A percentile compares a stretch with the other conserved stretches of the same genome.
Evolutionary conservation across 2,329 filamentous ascomycete genomes (phyloP).

Genomic region (Hypomyces rosellus): DNA sequence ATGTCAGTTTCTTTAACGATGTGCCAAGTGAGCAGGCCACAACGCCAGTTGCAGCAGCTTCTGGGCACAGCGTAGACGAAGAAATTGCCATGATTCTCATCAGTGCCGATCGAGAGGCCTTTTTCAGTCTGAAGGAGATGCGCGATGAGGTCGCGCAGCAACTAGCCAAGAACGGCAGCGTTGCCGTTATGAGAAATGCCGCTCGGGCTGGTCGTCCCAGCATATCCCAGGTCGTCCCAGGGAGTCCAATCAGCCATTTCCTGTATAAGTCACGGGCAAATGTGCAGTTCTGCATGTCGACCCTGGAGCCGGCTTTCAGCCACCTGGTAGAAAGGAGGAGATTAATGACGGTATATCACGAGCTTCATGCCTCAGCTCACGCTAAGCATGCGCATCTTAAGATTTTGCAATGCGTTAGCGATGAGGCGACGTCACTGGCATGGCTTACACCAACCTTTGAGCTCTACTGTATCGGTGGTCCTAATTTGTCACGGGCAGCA

Average conservation of each 20-base stretch:
- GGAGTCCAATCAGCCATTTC: conserved; percentile 80
- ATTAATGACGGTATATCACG: conserved; percentile 79
- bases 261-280: conserved; percentile 92
- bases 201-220: conserved; percentile 64
- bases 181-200: conserved; percentile 67
- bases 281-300: conserved; percentile 92
- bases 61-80: conserved; percentile 61
- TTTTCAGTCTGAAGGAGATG: conserved; percentile 79
- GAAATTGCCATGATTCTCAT: conserved; percentile 91
- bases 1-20: conserved; percentile 84
- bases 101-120: conserved; percentile 86
- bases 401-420: conserved; percentile 71
- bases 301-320: conserved; percentile 63
- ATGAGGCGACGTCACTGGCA: conserved; percentile 72
- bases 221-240: conserved; percentile 70
- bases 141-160: conserved; percentile 58
- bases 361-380: conserved; percentile 79
- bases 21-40: conserved; percentile 36
- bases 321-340: conserved; percentile 55
- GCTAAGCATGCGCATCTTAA: conserved; percentile 78
- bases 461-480: conserved; percentile 88
- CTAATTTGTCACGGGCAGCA: conserved; percentile 55
- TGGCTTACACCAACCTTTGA: conserved; percentile 93
- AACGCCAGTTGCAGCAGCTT: conserved; percentile 45
- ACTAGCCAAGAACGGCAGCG: conserved; percentile 67